Evolutionary conservation across 2,329 filamentous ascomycete species (phyloP).

Genomic region (Drechslerella coelobrocha): DNA sequence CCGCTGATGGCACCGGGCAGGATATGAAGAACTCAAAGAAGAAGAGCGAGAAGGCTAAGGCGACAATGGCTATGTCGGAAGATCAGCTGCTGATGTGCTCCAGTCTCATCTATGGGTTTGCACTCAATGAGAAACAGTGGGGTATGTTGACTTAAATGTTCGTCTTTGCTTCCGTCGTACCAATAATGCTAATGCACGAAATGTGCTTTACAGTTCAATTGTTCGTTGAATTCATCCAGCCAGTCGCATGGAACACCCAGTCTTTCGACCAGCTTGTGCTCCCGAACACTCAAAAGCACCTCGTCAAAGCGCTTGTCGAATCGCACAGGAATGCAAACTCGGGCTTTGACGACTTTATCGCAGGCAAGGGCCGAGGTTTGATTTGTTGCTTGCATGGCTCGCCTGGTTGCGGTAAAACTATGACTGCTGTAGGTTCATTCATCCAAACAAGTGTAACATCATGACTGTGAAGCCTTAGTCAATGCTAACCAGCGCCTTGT

Average conservation of each 20-base stretch:
- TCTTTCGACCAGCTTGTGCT: conserved; percentile 57
- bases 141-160: conserved; percentile 56
- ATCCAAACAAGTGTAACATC: not conserved
- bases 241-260: conserved; percentile 67
- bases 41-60: conserved; percentile 27
- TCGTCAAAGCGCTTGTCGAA: conserved; percentile 61
- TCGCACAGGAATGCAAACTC: conserved; percentile 60
- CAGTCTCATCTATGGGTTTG: conserved; percentile 83
- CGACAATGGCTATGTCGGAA: conserved; percentile 63
- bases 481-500: not conserved
- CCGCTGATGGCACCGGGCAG: conserved; percentile 49
- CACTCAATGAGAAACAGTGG: conserved; percentile 89
- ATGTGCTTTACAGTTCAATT: conserved; percentile 70
- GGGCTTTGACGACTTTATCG: conserved; percentile 64
- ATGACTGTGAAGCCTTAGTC: too few relatives aligned
- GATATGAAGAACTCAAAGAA: conserved; percentile 45
- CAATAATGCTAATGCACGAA: too few relatives aligned
- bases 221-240: conserved; percentile 75
- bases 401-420: conserved; percentile 66
- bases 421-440: conserved; percentile 60
- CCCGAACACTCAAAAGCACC: conserved; percentile 55
- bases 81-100: conserved; percentile 85
- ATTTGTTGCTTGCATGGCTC: conserved; percentile 62
- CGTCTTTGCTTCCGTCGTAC: too few relatives aligned
- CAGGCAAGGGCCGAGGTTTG: conserved; percentile 61